Evolutionary conservation across 140 eudicot genomes (phyloP).

Genomic region (Ambrosia hybrid): DNA sequence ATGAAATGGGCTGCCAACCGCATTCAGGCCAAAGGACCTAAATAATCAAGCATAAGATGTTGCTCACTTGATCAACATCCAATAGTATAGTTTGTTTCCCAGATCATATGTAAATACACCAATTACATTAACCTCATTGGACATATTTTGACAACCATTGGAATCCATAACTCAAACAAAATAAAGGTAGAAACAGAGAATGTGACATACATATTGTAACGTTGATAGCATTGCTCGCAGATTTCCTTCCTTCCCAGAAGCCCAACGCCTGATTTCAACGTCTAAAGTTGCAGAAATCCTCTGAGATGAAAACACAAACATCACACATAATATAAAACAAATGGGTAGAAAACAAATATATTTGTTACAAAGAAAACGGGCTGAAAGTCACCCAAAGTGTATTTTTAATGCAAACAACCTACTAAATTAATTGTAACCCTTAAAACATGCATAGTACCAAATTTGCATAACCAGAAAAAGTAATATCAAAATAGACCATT

Average conservation of each 20-base stretch:
- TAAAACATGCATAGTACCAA: neutral
- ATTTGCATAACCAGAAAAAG: neutral
- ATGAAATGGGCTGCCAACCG: conserved; percentile 55
- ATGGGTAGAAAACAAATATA: neutral
- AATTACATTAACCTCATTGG: neutral
- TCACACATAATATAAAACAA: conserved; percentile 12
- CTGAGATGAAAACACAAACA: conserved; percentile 44
- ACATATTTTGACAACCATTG: neutral
- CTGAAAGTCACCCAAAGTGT: neutral
- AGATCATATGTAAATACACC: neutral
- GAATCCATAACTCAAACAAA: conserved; percentile 14
- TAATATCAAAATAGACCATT: neutral
- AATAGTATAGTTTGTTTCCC: neutral
- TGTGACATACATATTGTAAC: conserved; percentile 36
- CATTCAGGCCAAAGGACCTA: conserved; percentile 61
- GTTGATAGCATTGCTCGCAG: conserved; percentile 89
- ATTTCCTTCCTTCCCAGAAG: conserved; percentile 74
- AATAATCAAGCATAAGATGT: conserved; percentile 8
- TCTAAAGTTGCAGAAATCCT: conserved; percentile 42
- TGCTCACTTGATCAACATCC: conserved; percentile 16
- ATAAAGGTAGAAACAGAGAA: neutral
- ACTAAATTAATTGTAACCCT: neutral
- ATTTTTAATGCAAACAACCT: neutral
- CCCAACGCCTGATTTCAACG: conserved; percentile 44
- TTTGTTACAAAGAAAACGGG: neutral